Conservation (phyloP, 2,329 filamentous ascomycete genomes). For the Stagonosporopsis cucurbitacearum region DNA sequence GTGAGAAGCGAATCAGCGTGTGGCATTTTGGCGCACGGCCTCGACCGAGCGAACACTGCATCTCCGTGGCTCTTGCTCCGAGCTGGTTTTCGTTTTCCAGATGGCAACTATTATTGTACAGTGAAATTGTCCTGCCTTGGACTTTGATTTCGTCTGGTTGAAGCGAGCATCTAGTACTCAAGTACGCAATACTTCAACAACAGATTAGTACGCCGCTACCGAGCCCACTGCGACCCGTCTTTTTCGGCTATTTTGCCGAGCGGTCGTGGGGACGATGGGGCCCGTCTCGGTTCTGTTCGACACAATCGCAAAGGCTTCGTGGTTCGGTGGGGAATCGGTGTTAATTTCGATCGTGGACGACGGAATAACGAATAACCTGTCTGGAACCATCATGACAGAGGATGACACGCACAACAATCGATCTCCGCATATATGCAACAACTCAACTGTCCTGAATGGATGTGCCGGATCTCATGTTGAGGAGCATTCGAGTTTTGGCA, state of each 20-base stretch:
- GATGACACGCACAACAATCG: not conserved
- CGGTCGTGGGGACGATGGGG: slow-evolving; percentile 7
- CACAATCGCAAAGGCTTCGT: slow-evolving; percentile 1
- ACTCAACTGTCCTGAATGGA: not conserved
- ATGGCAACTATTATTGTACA: not conserved
- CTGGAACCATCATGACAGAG: not conserved
- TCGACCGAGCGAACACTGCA: not conserved
- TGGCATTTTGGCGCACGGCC: not conserved
- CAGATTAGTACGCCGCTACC: not conserved
- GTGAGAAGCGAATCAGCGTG: not conserved
- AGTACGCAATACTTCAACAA: slow-evolving; percentile 3
- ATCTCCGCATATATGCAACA: not conserved
- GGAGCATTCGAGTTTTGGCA: not conserved
- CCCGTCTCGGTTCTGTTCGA: slow-evolving; percentile 4
- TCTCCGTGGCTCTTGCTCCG: not conserved
- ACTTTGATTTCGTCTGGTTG: not conserved
- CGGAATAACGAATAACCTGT: not conserved
- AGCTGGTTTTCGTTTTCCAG: not conserved
- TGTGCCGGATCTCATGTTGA: not conserved
- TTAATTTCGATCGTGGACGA: not conserved
- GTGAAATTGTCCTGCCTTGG: not conserved
- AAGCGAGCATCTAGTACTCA: slow-evolving; percentile 4
- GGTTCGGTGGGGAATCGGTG: slow-evolving; percentile 8
- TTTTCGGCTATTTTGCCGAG: slow-evolving; percentile 3
- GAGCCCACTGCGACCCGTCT: not conserved